These are phyloP conservation scores for Vigna unguiculata DNA, from an alignment of 306 rosid species.

Conservation along the genomic window DNA sequence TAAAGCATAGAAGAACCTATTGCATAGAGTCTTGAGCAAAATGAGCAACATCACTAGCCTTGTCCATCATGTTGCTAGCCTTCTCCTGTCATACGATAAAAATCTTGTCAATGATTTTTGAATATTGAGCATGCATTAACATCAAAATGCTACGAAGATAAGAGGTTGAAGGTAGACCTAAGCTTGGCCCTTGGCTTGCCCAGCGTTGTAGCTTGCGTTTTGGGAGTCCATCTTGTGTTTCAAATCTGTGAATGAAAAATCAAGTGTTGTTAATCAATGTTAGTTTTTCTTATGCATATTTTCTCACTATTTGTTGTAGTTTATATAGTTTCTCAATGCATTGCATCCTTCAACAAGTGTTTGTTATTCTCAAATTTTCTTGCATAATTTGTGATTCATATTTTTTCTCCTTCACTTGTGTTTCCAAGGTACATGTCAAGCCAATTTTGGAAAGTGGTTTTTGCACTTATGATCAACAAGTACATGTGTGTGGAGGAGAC, in stretches of 20 bases:
- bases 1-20: slow-evolving; percentile 29
- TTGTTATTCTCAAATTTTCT: too few species aligned
- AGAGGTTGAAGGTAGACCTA: slow-evolving; percentile 40
- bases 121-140: background rate
- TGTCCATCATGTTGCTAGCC: slow-evolving; percentile 56
- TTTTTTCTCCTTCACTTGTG: too few species aligned
- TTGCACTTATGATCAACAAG: too few species aligned
- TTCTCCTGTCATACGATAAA: slow-evolving; percentile 58
- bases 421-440: too few species aligned
- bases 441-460: too few species aligned
- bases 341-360: background rate
- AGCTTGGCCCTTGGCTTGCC: slow-evolving; percentile 68
- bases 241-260: slow-evolving; percentile 10
- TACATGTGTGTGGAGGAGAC: background rate
- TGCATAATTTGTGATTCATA: too few species aligned
- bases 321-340: slow-evolving; percentile 38
- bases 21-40: slow-evolving; percentile 59
- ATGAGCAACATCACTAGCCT: slow-evolving; percentile 56
- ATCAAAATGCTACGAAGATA: background rate
- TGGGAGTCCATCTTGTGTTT: slow-evolving; percentile 45
- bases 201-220: slow-evolving; percentile 54
- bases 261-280: background rate
- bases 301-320: background rate
- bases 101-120: background rate
- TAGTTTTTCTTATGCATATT: background rate